Evolutionary conservation across 2,329 filamentous ascomycete genomes (phyloP).

Genomic region (Aspergillus eucalypticola): DNA sequence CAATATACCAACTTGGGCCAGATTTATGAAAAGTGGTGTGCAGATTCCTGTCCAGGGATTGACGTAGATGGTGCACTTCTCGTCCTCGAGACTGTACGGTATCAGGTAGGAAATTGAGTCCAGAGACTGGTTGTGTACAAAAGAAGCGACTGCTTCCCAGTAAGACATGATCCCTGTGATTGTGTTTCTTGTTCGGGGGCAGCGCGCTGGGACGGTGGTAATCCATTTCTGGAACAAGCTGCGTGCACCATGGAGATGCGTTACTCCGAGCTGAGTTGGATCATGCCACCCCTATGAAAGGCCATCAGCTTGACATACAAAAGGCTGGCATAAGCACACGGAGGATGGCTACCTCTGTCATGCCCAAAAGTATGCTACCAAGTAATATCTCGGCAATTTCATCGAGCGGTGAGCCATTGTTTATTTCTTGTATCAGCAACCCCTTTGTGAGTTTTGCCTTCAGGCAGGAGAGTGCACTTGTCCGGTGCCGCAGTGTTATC

Average conservation of each 20-base stretch:
- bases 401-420: background rate
- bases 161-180: background rate
- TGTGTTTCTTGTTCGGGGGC: background rate
- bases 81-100: background rate
- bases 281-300: constrained; percentile 1
- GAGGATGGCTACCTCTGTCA: background rate
- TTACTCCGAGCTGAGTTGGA: background rate
- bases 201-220: background rate
- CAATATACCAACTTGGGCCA: constrained; percentile 3
- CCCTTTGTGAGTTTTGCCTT: background rate
- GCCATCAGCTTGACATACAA: background rate
- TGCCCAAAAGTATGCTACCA: constrained; percentile 2
- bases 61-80: background rate
- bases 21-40: constrained; percentile 9
- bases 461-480: constrained; percentile 2
- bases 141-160: constrained; percentile 6
- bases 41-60: constrained; percentile 8
- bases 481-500: background rate
- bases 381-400: background rate
- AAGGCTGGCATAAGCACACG: background rate
- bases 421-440: background rate
- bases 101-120: background rate
- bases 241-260: constrained; percentile 1
- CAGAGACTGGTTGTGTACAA: background rate
- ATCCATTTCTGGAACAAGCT: background rate